Evolutionary conservation across 2,329 filamentous ascomycete species (phyloP), one percentile per base, ranked within the genome.

Genomic region (Periglandula ipomoeae): DNA sequence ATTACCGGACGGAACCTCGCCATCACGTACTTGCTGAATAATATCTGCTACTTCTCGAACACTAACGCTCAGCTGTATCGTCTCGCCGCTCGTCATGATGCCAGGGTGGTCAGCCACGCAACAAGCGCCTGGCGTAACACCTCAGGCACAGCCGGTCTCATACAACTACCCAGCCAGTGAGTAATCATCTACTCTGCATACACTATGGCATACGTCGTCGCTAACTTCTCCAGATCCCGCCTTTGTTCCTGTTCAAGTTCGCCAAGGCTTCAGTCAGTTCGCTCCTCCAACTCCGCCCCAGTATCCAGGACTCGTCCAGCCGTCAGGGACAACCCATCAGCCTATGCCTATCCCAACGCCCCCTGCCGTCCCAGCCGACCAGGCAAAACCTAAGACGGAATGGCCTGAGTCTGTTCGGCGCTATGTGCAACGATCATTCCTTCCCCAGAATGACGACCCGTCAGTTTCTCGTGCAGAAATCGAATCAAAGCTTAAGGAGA

Each of bases 371-470:
- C 50, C 40, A 41, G 23, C 45, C 50, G 59, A 65, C 57, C 60
- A 59, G 54, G 65, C 64, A 57, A 73, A 75, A 65, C 69, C 75
- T 62, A 87, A 85, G 70, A 82, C 85, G 59, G 81, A 85, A 58
- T 97, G 89, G 84, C 84, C 89, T 27, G 72, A 79, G 39, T 79
- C 84, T n/a, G 88, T 97, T 52, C 86, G 89, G 58, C 74, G 78
- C 56, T 97, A 96, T 69, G 91, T 97, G 27, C 85, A 89, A 60
- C 83, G 89, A 61, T 90, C 89, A 23, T 97, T 97, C 64, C 81
- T 87, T 45, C 78, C 81, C 23, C 78, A 82, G 50, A 87, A 89
- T 62, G 72, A 82, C 55, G 76, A 86, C 53, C 60, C 76, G 5
- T 75, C 78, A 35, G 78, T 90, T 41, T 65, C 71, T 45, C 77